Conservation (phyloP, 1,284 basidiomycete genomes). For the Blastosporella zonata region DNA sequence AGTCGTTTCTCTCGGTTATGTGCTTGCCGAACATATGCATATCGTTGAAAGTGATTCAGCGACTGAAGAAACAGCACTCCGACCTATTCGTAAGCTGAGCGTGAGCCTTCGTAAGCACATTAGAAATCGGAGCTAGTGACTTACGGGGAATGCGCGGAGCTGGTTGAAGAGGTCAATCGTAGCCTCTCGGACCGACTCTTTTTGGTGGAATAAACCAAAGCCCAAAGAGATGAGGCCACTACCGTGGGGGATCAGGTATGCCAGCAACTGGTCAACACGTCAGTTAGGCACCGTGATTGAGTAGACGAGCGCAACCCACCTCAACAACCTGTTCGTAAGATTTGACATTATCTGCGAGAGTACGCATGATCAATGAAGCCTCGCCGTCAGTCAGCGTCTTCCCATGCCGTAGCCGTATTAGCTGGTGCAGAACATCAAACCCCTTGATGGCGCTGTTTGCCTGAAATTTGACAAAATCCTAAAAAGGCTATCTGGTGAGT, state of each 20-base stretch:
- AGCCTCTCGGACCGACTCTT: slow-evolving; percentile 68
- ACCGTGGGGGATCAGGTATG: slow-evolving; percentile 71
- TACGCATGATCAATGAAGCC: slow-evolving; percentile 72
- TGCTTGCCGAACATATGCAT: slow-evolving; percentile 78
- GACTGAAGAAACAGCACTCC: slow-evolving; percentile 81
- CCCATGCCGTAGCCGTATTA: slow-evolving; percentile 38
- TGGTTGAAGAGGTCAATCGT: slow-evolving; percentile 84
- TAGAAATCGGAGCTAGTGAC: slow-evolving; percentile 24
- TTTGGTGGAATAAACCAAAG: slow-evolving; percentile 89
- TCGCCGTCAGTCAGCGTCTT: slow-evolving; percentile 47
- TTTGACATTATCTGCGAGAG: slow-evolving; percentile 65
- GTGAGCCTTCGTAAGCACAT: slow-evolving; percentile 8
- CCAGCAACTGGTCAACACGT: slow-evolving; percentile 60
- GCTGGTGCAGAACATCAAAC: slow-evolving; percentile 41
- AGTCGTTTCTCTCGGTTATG: slow-evolving; percentile 52
- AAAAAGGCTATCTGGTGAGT: slow-evolving; percentile 3
- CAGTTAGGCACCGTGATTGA: not conserved
- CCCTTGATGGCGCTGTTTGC: slow-evolving; percentile 38
- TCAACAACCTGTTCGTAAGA: slow-evolving; percentile 89
- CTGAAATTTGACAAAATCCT: slow-evolving; percentile 40
- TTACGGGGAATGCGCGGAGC: slow-evolving; percentile 72
- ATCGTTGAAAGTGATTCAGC: slow-evolving; percentile 90
- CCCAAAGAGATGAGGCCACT: slow-evolving; percentile 85
- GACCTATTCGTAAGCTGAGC: slow-evolving; percentile 48
- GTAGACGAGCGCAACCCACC: slow-evolving; percentile 46